Conservation (phyloP, 306 rosid genomes). For the Begonia fuchsioides region DNA sequence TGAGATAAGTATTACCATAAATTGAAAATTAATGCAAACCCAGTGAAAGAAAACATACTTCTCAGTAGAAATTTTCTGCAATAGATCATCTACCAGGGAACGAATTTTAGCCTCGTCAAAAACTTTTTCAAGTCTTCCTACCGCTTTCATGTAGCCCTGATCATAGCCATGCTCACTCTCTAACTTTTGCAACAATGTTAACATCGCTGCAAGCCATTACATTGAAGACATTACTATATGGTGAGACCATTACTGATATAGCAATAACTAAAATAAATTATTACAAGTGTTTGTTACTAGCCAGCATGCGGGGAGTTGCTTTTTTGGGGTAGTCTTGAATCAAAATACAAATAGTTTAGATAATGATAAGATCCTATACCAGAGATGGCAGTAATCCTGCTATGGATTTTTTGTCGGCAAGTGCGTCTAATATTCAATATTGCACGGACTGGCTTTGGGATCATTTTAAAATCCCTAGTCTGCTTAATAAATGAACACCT, state of each 20-base stretch:
- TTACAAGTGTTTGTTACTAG: neutral
- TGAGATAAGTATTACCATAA: no score
- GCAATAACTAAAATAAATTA: neutral
- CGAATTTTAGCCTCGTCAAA: constrained; percentile 46
- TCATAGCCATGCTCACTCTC: constrained; percentile 29
- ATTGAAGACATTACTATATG: neutral
- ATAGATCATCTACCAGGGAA: constrained; percentile 29
- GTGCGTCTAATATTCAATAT: constrained; percentile 42
- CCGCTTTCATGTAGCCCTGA: constrained; percentile 34
- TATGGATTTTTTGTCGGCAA: constrained; percentile 66
- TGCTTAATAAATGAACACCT: constrained; percentile 12
- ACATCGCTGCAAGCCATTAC: constrained; percentile 39
- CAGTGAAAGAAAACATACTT: constrained; percentile 30
- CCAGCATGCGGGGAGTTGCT: no score
- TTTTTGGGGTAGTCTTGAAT: neutral
- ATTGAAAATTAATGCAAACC: neutral
- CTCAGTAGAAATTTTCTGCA: constrained; percentile 41
- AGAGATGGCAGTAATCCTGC: constrained; percentile 64
- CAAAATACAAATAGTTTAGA: neutral
- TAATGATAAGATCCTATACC: constrained; percentile 29
- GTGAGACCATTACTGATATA: neutral
- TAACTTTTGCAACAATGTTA: constrained; percentile 28
- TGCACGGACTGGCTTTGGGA: constrained; percentile 55
- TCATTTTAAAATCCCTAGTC: constrained; percentile 76
- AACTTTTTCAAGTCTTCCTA: constrained; percentile 46